A percentile compares a stretch with the other conserved stretches of the same genome.
Conservation (phyloP, 73 alveolate genomes). For the Stentor roeselii region DNA sequence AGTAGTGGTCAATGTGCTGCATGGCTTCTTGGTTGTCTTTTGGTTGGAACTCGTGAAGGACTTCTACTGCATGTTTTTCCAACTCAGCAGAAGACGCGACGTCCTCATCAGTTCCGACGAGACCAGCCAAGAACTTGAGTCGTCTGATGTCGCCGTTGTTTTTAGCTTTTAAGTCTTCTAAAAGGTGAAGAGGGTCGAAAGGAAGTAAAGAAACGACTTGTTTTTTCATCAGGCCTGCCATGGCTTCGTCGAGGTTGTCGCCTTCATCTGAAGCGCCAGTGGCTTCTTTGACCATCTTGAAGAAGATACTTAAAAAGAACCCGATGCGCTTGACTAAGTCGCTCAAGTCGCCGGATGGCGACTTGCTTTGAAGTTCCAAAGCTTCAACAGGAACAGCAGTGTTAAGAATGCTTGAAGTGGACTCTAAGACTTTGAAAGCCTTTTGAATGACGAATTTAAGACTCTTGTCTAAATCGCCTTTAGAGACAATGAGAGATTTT, state of each 20-base stretch:
- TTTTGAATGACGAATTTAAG: not conserved
- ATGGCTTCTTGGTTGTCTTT: not conserved
- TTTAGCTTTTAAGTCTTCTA: not conserved
- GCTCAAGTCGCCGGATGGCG: not conserved
- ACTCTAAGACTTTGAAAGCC: not conserved
- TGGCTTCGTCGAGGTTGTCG: slow-evolving; percentile 9
- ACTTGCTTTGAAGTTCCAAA: not conserved
- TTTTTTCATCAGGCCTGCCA: not conserved
- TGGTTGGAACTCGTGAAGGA: not conserved
- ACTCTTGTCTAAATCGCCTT: not conserved
- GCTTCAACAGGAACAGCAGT: not conserved
- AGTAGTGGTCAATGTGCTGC: not conserved
- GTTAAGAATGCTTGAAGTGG: not conserved
- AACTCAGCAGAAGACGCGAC: not conserved
- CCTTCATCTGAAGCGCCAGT: slow-evolving; percentile 10
- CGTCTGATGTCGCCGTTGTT: not conserved
- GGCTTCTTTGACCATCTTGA: slow-evolving; percentile 14
- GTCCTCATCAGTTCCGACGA: slow-evolving; percentile 12
- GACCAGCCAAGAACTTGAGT: slow-evolving; percentile 3
- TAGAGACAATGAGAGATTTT: not conserved
- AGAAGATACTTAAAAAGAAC: not conserved
- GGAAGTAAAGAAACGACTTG: not conserved
- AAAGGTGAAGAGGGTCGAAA: slow-evolving; percentile 8
- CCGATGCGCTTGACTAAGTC: slow-evolving; percentile 12
- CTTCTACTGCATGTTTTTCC: not conserved